Evolutionary conservation across 2,329 filamentous ascomycete genomes (phyloP).

Genomic region (Simplicillium aogashimaense): DNA sequence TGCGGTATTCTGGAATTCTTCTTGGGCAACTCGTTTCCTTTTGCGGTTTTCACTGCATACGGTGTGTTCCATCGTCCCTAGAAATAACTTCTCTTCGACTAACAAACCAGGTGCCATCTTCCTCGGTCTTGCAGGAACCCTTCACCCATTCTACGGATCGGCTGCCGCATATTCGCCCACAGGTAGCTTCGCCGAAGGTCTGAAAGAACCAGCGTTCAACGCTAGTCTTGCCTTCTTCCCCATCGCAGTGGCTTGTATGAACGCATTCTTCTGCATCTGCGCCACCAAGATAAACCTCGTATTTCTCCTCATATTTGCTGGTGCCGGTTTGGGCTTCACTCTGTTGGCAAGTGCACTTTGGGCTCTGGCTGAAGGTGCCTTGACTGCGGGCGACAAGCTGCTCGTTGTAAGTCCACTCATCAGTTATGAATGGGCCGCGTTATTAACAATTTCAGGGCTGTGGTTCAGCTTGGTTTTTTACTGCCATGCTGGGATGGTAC

Average conservation of each 20-base stretch:
- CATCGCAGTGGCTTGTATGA: slow-evolving; percentile 48
- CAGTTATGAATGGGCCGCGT: not conserved
- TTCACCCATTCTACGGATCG: slow-evolving; percentile 1
- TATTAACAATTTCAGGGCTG: not conserved
- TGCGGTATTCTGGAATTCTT: slow-evolving; percentile 4
- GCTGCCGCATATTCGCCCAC: slow-evolving; percentile 2
- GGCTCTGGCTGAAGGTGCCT: slow-evolving; percentile 24
- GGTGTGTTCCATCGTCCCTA: not conserved
- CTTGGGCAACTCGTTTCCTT: slow-evolving; percentile 5
- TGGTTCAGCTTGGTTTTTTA: slow-evolving; percentile 9
- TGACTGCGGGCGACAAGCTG: slow-evolving; percentile 18
- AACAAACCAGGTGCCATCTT: slow-evolving; percentile 1
- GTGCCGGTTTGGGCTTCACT: slow-evolving; percentile 28
- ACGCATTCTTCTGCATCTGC: slow-evolving; percentile 44
- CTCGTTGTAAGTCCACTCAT: slow-evolving; percentile 13
- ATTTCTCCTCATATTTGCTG: slow-evolving; percentile 51
- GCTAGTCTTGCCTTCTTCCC: slow-evolving; percentile 1
- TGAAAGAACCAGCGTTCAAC: slow-evolving; percentile 1
- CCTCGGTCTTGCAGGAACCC: slow-evolving; percentile 2
- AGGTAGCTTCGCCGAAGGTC: not conserved
- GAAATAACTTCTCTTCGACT: too few relatives aligned
- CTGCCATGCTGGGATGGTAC: slow-evolving; percentile 31
- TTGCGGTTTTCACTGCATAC: slow-evolving; percentile 3
- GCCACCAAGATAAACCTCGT: slow-evolving; percentile 48
- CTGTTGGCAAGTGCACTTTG: slow-evolving; percentile 42